Evolutionary conservation across 192 early-diverging fungal species (phyloP).

Genomic region (Backusella sp.): DNA sequence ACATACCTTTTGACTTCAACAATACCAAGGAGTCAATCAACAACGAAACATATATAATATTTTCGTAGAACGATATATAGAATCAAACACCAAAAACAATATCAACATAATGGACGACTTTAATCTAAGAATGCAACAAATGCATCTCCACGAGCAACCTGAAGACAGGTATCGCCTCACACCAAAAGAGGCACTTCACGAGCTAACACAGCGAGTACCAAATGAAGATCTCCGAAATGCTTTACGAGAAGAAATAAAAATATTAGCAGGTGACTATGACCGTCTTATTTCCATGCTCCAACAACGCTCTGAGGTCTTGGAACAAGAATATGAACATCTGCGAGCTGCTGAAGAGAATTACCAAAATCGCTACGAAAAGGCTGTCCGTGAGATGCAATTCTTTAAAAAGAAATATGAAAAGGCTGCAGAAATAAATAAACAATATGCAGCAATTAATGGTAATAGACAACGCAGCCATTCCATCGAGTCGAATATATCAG

Average conservation of each 20-base stretch:
- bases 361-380: conserved; percentile 32
- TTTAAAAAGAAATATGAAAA: conserved; percentile 28
- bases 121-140: conserved; percentile 3
- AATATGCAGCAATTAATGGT: neutral
- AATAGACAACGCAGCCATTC: conserved; percentile 8
- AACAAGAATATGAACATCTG: conserved; percentile 24
- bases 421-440: neutral
- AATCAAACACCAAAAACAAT: neutral
- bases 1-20: neutral
- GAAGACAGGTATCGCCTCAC: neutral
- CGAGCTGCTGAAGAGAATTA: neutral
- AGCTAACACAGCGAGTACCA: conserved; percentile 18
- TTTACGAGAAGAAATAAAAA: conserved; percentile 14
- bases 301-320: conserved; percentile 26
- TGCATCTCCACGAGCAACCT: conserved; percentile 12
- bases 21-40: neutral
- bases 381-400: conserved; percentile 36
- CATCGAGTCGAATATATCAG: conserved; percentile 11
- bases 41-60: neutral
- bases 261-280: conserved; percentile 13
- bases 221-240: conserved; percentile 19
- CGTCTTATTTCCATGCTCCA: conserved; percentile 19
- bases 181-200: conserved; percentile 14
- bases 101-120: neutral
- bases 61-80: neutral